A percentile compares a stretch with the other conserved stretches of the same genome.
phyloP scores from a whole-genome alignment of 441 rosid species.

The Populus trichocarpa region DNA sequence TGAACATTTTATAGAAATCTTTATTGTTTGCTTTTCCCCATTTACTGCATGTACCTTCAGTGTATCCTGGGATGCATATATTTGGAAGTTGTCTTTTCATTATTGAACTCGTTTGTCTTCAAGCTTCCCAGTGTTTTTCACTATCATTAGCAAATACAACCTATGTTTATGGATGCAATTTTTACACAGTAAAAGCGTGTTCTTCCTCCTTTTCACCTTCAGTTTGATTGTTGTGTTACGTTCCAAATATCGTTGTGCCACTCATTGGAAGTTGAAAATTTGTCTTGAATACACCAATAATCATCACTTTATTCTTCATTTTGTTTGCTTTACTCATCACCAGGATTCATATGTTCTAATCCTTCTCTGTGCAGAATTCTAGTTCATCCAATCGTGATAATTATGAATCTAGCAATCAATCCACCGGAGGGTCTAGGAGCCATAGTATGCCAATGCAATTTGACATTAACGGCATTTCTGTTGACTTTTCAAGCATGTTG shows the following conservation, averaged over 20 bases:
- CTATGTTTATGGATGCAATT: no score
- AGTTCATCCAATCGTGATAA: constrained; percentile 25
- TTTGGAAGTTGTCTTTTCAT: not conserved
- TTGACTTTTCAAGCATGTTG: constrained; percentile 43
- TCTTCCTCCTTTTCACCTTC: not conserved
- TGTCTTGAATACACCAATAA: not conserved
- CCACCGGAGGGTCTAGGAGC: constrained; percentile 34
- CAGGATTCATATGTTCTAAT: not conserved
- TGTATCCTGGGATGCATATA: not conserved
- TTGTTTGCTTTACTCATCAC: not conserved
- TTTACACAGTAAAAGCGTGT: no score
- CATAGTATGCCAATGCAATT: constrained; percentile 34
- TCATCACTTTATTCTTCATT: not conserved
- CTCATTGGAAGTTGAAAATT: not conserved
- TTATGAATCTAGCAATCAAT: constrained; percentile 30
- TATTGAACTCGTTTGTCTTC: not conserved
- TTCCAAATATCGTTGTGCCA: not conserved
- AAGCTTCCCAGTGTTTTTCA: not conserved
- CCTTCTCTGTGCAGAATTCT: constrained; percentile 18
- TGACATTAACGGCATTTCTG: constrained; percentile 29
- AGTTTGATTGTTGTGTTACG: not conserved
- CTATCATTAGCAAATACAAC: not conserved
- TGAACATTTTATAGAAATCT: not conserved
- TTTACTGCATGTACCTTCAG: not conserved
- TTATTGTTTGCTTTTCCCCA: not conserved